phyloP scores from a whole-genome alignment of 495 filamentous ascomycete species.

The Aspergillus biplanus region DNA sequence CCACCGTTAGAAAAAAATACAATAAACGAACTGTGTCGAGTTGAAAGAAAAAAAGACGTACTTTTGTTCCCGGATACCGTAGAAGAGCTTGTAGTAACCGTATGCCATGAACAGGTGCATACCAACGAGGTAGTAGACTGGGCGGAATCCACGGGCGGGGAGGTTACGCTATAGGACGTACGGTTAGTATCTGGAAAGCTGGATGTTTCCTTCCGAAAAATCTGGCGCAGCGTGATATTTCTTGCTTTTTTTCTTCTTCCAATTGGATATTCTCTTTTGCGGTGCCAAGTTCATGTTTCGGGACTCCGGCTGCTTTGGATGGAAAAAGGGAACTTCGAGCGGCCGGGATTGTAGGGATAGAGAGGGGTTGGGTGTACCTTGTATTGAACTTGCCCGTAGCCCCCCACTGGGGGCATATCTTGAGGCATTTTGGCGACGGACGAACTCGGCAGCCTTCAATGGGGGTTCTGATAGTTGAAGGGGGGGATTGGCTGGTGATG shows the following conservation, averaged over 20 bases:
- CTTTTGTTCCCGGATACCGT: slow-evolving; percentile 85
- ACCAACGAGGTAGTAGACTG: slow-evolving; percentile 71
- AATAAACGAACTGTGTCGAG: too few relatives aligned
- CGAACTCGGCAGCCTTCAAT: slow-evolving; percentile 26
- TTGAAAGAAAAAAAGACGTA: slow-evolving; percentile 47
- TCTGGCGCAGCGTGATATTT: too few relatives aligned
- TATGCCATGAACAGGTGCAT: slow-evolving; percentile 79
- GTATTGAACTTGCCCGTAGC: slow-evolving; percentile 95
- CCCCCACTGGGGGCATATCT: slow-evolving; percentile 93
- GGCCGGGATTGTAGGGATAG: not conserved
- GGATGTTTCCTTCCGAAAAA: too few relatives aligned
- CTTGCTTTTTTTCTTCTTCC: too few relatives aligned
- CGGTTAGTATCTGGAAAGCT: slow-evolving; percentile 5
- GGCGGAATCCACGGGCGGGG: slow-evolving; percentile 88
- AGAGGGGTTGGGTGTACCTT: slow-evolving; percentile 61
- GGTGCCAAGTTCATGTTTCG: too few relatives aligned
- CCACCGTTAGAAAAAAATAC: too few relatives aligned
- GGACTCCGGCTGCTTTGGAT: not conserved
- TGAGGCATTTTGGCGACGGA: slow-evolving; percentile 54
- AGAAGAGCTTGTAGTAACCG: slow-evolving; percentile 81
- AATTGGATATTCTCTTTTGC: too few relatives aligned
- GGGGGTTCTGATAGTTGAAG: slow-evolving; percentile 26
- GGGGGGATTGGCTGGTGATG: slow-evolving; percentile 25
- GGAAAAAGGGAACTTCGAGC: not conserved
- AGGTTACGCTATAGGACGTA: slow-evolving; percentile 73